phyloP scores from a whole-genome alignment of 306 rosid genomes.

The Lupinus albus region DNA sequence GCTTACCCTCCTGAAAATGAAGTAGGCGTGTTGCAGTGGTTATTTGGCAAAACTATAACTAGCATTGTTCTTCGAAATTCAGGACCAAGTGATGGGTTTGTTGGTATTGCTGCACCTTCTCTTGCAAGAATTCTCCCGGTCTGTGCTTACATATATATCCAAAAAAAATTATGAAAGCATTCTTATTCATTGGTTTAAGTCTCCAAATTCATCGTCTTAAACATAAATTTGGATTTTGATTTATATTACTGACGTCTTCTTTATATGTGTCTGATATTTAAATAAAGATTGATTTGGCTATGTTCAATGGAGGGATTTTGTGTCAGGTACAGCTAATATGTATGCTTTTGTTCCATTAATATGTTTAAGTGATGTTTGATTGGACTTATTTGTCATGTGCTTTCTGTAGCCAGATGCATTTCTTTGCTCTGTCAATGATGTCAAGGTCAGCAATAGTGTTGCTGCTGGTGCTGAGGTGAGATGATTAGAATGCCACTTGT shows the following conservation, averaged over 20 bases:
- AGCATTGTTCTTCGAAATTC: conserved; percentile 71
- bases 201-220: conserved; percentile 34
- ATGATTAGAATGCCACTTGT: conserved; percentile 1
- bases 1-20: conserved; percentile 83
- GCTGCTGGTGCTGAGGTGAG: conserved; percentile 84
- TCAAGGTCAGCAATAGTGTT: conserved; percentile 76
- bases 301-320: conserved; percentile 85
- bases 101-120: conserved; percentile 93
- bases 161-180: no score
- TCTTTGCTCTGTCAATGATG: conserved; percentile 95
- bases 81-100: conserved; percentile 85
- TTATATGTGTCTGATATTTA: conserved; percentile 24
- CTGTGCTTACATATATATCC: conserved; percentile 43
- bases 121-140: conserved; percentile 96
- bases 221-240: conserved; percentile 1
- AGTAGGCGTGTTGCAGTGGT: conserved; percentile 95
- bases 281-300: conserved; percentile 89
- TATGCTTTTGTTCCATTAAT: conserved; percentile 20
- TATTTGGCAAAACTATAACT: conserved; percentile 83
- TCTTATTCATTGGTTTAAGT: conserved; percentile 8
- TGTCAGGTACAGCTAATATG: conserved; percentile 74
- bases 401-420: conserved; percentile 95
- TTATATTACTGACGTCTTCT: conserved; percentile 13
- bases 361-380: conserved; percentile 10
- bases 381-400: conserved; percentile 27